Evolutionary conservation across 305 asterid genomes (phyloP).

Genomic region (Fraxinus sp.): DNA sequence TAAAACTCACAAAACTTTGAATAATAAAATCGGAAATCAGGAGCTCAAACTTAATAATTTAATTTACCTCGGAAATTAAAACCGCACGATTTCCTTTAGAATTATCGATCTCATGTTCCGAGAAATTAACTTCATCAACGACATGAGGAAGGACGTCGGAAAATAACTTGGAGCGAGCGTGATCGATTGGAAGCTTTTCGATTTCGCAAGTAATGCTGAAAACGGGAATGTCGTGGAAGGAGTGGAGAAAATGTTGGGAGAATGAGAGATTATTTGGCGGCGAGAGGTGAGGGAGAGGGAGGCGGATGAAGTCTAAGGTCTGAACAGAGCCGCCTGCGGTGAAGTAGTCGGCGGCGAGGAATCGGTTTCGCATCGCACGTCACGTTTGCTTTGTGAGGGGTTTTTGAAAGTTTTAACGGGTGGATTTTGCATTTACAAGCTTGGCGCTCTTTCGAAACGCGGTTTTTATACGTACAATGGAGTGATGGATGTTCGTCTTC

Average conservation of each 20-base stretch:
- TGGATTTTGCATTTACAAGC: conserved; percentile 17
- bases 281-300: conserved; percentile 59
- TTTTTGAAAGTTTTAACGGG: conserved; percentile 31
- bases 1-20: neutral
- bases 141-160: conserved; percentile 68
- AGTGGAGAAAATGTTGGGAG: conserved; percentile 27
- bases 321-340: conserved; percentile 27
- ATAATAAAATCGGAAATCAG: conserved; percentile 8
- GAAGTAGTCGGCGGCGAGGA: conserved; percentile 50
- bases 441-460: conserved; percentile 33
- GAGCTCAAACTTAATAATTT: conserved; percentile 3
- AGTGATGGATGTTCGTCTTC: neutral
- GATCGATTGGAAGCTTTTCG: conserved; percentile 60
- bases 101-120: conserved; percentile 27
- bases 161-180: conserved; percentile 65
- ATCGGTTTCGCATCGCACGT: conserved; percentile 83
- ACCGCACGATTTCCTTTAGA: conserved; percentile 26
- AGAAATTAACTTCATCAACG: conserved; percentile 30
- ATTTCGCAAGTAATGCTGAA: conserved; percentile 35
- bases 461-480: neutral
- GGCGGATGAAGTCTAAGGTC: conserved; percentile 54
- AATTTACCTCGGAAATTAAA: conserved; percentile 40
- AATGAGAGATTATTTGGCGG: conserved; percentile 25
- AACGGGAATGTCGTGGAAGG: conserved; percentile 47
- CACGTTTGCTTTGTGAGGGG: conserved; percentile 27